Evolutionary conservation across 2,329 filamentous ascomycete genomes (phyloP), one percentile per base, ranked within the genome.

Genomic region (Calonectria hawksworthii): DNA sequence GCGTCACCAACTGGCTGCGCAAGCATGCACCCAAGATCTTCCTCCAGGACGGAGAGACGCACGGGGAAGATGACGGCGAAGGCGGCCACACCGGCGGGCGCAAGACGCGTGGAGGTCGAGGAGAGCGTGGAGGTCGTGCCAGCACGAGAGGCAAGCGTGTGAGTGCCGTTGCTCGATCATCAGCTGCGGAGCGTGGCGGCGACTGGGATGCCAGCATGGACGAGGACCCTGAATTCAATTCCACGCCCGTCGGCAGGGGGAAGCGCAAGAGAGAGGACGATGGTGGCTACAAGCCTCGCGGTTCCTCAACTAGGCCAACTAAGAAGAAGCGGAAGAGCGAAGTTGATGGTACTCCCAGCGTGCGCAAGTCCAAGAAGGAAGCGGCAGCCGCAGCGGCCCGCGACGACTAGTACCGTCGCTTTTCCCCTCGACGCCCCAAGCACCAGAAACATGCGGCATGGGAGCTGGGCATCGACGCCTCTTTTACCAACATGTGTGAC

Each of bases 1-100:
- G 95, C 74, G 96, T 98, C 4, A 98, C 98, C 87, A 98, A 98
- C 84, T 99, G 97, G 97, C 91, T 99, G 16, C 92, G 95, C 76
- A 93, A 95, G 82, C 90, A 98, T 84, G 93, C 95, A 74, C 94
- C 96, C 4, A 93, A 96, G 84, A 93, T 96, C 64, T 96, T 98
- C 86, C 87, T 98, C 26, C 94, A 98, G 83, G 94, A 96, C 80
- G 91, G 92, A 66, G 83, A 82, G 72, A 78, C 77, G 23, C 83
- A 85, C 28, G 85, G 86, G 68, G 84, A 86, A 28, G 85, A 86
- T 34, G 83, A 87, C 66, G 82, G 81, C 16, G 80, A 82, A 38
- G 78, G 79, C 23, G 79, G 75, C 4, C 79, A 81, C 36, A 80
- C 79, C 44, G 81, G 80, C 52, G 83, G 83, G 18, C 83, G 84